phyloP scores from a whole-genome alignment of 2,329 filamentous ascomycete genomes.

The Sporothrix protearum region DNA sequence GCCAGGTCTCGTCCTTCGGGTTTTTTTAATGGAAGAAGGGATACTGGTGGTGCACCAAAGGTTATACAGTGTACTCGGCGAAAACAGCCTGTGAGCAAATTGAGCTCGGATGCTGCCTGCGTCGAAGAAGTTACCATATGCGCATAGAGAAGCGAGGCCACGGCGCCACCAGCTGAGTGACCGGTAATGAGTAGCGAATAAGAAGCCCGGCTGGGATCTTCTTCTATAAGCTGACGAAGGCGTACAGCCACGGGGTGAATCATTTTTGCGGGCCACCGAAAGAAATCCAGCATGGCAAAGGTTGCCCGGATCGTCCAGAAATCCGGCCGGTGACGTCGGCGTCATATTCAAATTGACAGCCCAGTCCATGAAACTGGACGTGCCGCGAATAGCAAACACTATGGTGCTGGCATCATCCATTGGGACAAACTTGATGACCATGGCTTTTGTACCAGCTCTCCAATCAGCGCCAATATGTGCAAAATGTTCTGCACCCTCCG shows the following conservation, averaged over 20 bases:
- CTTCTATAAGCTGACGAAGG: slow-evolving; percentile 65
- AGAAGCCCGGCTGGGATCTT: slow-evolving; percentile 62
- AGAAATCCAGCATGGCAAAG: slow-evolving; percentile 79
- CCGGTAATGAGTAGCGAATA: slow-evolving; percentile 79
- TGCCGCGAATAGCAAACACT: slow-evolving; percentile 80
- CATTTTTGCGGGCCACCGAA: slow-evolving; percentile 69
- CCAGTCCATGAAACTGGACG: slow-evolving; percentile 80
- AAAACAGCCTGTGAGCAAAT: slow-evolving; percentile 64
- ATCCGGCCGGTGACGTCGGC: slow-evolving; percentile 62
- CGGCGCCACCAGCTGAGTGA: slow-evolving; percentile 80
- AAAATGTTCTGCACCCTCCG: slow-evolving; percentile 60
- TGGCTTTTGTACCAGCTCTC: slow-evolving; percentile 73
- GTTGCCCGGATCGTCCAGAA: slow-evolving; percentile 75
- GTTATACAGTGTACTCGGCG: slow-evolving; percentile 79
- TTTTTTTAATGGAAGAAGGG: slow-evolving; percentile 63
- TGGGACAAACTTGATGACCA: slow-evolving; percentile 77
- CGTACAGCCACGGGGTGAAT: slow-evolving; percentile 66
- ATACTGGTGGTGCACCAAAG: slow-evolving; percentile 79
- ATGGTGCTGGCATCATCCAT: slow-evolving; percentile 75
- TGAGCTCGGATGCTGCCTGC: slow-evolving; percentile 63
- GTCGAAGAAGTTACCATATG: slow-evolving; percentile 68
- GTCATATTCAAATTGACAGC: slow-evolving; percentile 72
- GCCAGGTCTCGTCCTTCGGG: slow-evolving; percentile 48
- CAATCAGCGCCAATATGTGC: slow-evolving; percentile 69
- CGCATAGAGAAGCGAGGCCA: slow-evolving; percentile 73